Evolutionary conservation across 2,329 filamentous ascomycete species (phyloP).

Genomic region (Pleurostoma richardsiae): DNA sequence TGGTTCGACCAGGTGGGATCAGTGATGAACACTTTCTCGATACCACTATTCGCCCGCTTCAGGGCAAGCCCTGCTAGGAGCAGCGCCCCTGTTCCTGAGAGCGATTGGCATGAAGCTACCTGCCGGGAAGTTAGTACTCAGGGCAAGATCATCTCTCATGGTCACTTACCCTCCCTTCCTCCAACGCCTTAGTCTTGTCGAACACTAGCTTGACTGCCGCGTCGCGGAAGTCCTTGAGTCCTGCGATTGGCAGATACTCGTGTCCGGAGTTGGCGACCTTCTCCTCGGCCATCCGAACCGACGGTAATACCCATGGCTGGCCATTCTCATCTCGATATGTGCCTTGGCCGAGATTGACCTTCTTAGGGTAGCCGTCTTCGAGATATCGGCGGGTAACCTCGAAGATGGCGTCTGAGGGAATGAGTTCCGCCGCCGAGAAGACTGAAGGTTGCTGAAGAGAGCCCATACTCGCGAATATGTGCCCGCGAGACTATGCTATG

Average conservation of each 20-base stretch:
- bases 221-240: conserved; percentile 23
- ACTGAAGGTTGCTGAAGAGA: conserved; percentile 4
- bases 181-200: conserved; percentile 15
- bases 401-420: conserved; percentile 10
- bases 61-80: conserved; percentile 26
- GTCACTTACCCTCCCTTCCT: conserved; percentile 18
- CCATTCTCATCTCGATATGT: conserved; percentile 31
- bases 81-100: conserved; percentile 35
- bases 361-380: conserved; percentile 19
- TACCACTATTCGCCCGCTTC: conserved; percentile 14
- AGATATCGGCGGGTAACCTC: conserved; percentile 16
- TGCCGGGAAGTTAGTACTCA: neutral
- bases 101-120: conserved; percentile 29
- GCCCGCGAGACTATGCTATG: no score
- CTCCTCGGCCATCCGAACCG: conserved; percentile 21
- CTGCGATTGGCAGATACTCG: conserved; percentile 31
- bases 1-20: conserved; percentile 38
- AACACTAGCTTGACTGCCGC: conserved; percentile 24
- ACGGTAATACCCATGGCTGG: conserved; percentile 31
- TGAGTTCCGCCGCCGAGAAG: conserved; percentile 6
- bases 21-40: conserved; percentile 27
- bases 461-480: conserved; percentile 1
- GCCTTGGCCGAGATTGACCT: conserved; percentile 32
- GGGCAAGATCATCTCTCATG: neutral
- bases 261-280: conserved; percentile 16